Evolutionary conservation across 2,329 filamentous ascomycete genomes (phyloP).

Genomic region (Apiospora saccharicola): DNA sequence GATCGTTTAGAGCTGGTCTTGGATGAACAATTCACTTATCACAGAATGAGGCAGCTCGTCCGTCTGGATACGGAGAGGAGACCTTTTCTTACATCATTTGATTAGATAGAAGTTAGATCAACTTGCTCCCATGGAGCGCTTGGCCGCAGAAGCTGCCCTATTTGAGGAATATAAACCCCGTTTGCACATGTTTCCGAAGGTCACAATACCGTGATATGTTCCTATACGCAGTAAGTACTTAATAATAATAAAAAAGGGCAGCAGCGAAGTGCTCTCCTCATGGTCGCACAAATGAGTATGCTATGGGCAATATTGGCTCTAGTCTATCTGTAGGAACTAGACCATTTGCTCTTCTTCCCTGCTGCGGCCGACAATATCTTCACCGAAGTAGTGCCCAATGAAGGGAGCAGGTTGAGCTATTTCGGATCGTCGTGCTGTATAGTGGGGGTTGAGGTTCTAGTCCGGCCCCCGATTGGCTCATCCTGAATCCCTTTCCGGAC

Average conservation of each 20-base stretch:
- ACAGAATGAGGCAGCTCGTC: slow-evolving; percentile 26
- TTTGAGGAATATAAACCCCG: not conserved
- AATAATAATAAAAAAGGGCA: not conserved
- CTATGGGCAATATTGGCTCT: not conserved
- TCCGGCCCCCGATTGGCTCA: slow-evolving; percentile 1
- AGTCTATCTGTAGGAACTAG: not conserved
- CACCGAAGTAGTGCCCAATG: slow-evolving; percentile 1
- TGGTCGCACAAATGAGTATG: not conserved
- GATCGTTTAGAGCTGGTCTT: slow-evolving; percentile 21
- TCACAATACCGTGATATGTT: not conserved
- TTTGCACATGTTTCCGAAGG: not conserved
- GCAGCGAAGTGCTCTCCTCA: not conserved
- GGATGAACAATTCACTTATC: slow-evolving; percentile 18
- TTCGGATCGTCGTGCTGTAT: not conserved
- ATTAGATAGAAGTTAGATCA: slow-evolving; percentile 27
- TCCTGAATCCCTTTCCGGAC: not conserved
- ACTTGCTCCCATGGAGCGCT: not conserved
- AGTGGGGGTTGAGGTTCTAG: not conserved
- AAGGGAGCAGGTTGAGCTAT: slow-evolving; percentile 3
- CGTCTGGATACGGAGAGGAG: slow-evolving; percentile 32
- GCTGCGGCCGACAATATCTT: not conserved
- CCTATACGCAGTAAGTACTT: not conserved
- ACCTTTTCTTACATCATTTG: slow-evolving; percentile 19
- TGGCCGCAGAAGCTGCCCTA: slow-evolving; percentile 1
- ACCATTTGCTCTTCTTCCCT: not conserved